Evolutionary conservation across 805 yeast genomes (phyloP), one percentile per base, ranked within the genome.

Genomic region (Clavispora phyllophila): DNA sequence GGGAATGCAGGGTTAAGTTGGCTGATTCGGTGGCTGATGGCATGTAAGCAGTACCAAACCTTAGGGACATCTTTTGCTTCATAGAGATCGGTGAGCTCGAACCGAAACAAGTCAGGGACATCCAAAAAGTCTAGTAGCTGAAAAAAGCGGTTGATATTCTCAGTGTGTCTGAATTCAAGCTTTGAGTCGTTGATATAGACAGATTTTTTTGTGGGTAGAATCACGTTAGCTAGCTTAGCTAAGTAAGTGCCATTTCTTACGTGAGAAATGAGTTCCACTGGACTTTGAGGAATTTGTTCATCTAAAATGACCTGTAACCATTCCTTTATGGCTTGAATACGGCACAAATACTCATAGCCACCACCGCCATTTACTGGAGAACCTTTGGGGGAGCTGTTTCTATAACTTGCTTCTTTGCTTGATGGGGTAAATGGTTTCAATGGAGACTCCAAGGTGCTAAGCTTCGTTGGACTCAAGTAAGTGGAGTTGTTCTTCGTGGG

Each of bases 1-100:
- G 90, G 87, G 18, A 82, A 81, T 15, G 66, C 64, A 5, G 60
- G 42, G 20, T 76, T 74, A 22, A 78, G 70, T 51, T 73, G 71
- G 45, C 82, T 74, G 42, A 93, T 70, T 58, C 87, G 78, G 51
- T 78, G 87, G 39, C 89, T 81, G 49, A 91, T 65, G 2, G 96
- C 96, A 66, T 91, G 96, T 28, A 93, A 64, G 53, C 97, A 90
- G 63, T 88, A 89, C 58, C 93, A 84, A 20, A 93, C 98, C 57
- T 87, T 90, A 13, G 98, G 98, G 17, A 90, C 77, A 57, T 91
- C 86, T 56, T 88, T 90, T 57, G 84, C 83, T 57, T 93, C 97
- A 63, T 89, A 93, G 28, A 93, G 71, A 62, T 93, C 99, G 3
- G 96, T 89, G 45, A 90, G 75, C 60, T 91, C 99, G 59, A 93